Evolutionary conservation across 345 rosid species (phyloP).

Genomic region (Euphorbia peplus): DNA sequence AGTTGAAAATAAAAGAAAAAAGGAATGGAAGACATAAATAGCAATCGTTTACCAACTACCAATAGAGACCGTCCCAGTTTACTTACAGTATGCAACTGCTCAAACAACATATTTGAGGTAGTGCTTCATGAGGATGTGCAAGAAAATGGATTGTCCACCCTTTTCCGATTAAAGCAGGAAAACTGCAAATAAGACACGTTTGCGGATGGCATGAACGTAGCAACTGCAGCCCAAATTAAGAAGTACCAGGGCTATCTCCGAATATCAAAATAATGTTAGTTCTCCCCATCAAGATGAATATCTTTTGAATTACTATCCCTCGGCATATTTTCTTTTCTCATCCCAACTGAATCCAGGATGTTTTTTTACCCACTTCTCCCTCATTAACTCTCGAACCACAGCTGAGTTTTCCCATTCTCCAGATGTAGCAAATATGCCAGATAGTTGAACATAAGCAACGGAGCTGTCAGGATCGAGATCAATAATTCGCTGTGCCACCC

Average conservation of each 20-base stretch:
- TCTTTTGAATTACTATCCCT: not conserved
- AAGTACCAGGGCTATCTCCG: too few species aligned
- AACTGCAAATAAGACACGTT: not conserved
- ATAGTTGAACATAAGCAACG: slow-evolving; percentile 68
- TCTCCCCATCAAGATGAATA: slow-evolving; percentile 3
- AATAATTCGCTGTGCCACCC: slow-evolving; percentile 60
- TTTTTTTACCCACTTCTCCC: slow-evolving; percentile 41
- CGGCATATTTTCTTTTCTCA: slow-evolving; percentile 10
- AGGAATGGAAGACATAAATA: too few species aligned
- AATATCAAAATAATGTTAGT: not conserved
- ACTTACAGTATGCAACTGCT: too few species aligned
- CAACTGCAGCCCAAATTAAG: not conserved
- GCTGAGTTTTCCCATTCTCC: slow-evolving; percentile 86
- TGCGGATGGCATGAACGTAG: not conserved
- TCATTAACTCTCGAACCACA: slow-evolving; percentile 47
- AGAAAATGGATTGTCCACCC: not conserved
- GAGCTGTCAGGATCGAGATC: slow-evolving; percentile 78
- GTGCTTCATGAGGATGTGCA: not conserved
- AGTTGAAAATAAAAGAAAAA: too few species aligned
- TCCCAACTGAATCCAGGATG: slow-evolving; percentile 63
- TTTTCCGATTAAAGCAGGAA: not conserved
- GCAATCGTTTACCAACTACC: too few species aligned
- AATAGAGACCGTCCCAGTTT: too few species aligned
- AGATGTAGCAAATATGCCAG: slow-evolving; percentile 56
- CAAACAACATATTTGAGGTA: too few species aligned